Evolutionary conservation across 2,329 filamentous ascomycete species (phyloP), one percentile per base, ranked within the genome.

Genomic region (Coniochaeta prunicola): DNA sequence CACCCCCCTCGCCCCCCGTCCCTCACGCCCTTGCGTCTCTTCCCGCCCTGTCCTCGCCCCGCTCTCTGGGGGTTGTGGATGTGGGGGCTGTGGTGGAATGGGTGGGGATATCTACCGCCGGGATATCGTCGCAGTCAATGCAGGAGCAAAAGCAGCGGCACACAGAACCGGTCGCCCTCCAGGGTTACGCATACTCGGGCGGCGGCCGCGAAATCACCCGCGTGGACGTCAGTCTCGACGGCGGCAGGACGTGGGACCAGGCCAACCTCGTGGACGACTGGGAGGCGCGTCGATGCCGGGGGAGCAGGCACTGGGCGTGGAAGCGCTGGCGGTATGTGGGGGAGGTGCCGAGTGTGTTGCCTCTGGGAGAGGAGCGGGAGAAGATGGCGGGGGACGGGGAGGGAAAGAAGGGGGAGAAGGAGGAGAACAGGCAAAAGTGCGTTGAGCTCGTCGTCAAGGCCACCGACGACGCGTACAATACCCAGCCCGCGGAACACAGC

Each of bases 161-260:
- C n/a, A 36, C 59, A 1, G 63, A 65, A n/a, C 67, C 67, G 19
- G 68, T 79, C 19, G 71, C 74, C 1, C 67, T 88, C 4, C 76
- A 79, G 56, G 87, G 87, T 0, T 90, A 88, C 67, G 87, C 87
- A 1, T 88, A 86, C 66, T 86, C 84, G 0, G 87, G 87, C 30
- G 87, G 86, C 50, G 87, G 87, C 1, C 79, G 84, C 33, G 78
- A 78, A 67, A 85, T 89, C 62, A 78, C 86, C 53, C 81, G 86
- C n/a, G 86, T 90, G 3, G 87, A 90, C 63, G 74, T 89, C 33
- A 85, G 81, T 59, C 73, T 85, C 31, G 86, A 90, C 66, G 82
- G 81, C 26, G 86, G 86, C 40, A 75, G 74, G 58, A 83, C 79
- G 1, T 89, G 86, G 86, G 78, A 82, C 58, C 84, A 88, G 65